These are phyloP conservation scores for Penicillium canariense DNA, from an alignment of 495 filamentous ascomycete species.

Conservation along the genomic window DNA sequence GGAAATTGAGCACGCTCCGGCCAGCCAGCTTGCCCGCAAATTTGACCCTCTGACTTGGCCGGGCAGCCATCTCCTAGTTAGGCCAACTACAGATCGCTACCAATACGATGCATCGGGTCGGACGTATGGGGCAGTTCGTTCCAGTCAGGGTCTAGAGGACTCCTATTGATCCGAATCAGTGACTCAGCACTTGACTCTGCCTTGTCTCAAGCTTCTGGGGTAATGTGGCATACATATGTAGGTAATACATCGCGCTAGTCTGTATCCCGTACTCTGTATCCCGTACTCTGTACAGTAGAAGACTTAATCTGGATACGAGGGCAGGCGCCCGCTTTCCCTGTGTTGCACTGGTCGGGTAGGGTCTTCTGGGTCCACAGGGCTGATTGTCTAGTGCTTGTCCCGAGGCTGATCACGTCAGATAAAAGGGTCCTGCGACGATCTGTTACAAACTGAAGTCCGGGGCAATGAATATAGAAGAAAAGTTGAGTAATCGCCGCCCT, in stretches of 20 bases:
- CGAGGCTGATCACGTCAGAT: background rate
- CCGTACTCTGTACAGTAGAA: background rate
- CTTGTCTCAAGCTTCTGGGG: no score
- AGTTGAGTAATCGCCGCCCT: background rate
- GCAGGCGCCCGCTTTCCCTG: background rate
- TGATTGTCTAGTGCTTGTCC: background rate
- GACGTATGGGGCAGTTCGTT: no score
- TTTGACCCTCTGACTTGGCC: background rate
- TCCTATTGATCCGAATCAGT: no score
- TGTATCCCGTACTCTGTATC: background rate
- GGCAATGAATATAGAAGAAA: background rate
- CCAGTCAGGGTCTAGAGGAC: no score
- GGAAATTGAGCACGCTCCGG: background rate
- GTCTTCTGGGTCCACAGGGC: background rate
- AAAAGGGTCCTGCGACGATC: background rate
- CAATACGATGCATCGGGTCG: no score
- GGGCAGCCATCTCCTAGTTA: no score
- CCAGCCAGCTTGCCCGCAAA: background rate
- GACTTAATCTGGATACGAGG: background rate
- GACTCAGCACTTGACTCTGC: no score
- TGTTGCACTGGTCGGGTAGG: background rate
- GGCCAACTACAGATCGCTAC: no score
- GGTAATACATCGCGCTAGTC: no score
- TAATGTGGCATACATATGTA: no score
- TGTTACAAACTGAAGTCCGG: background rate